Base-by-base conservation (phyloP, 345 rosid species). In the Alliaria petiolata region DNA sequence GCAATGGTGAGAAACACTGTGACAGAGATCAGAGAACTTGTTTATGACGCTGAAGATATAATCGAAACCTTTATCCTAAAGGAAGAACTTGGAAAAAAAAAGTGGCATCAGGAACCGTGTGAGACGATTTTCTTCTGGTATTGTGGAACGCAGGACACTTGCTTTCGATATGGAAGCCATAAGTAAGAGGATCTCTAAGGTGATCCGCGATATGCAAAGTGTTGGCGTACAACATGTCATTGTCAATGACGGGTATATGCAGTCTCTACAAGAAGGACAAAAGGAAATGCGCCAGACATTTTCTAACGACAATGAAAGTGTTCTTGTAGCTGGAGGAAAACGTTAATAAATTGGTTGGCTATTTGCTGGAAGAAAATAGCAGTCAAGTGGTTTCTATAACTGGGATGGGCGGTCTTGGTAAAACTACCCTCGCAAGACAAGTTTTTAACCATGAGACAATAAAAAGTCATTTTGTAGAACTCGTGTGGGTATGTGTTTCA, bases 381-480 rank as follows among this genome's bases (percentile, higher is more conserved):
- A 47, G 0, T 35, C 53, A 47, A 16, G 71, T 76, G 9, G 70
- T 84, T 17, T 67, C 79, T 1, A 67, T 86, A 12, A 65, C 54
- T 3, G 90, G 90, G 13, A 83, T 84, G 87, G 82, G 55, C 7
- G 33, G 55, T 50, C 12, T 50, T 50, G 55, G 55, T 50, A 50
- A 50, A 50, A 50, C 55, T 8, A 50, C 55, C 0, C 15, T 50
- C 2, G 55, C 55, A 12, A 22, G 16, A 25, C 4, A 50, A 12
- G 55, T 50, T 11, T 50, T 22, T 5, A 50, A 50, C 12, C 33
- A 22, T 22, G 55, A 50, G 33, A 12, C 0, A 0, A 1, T 25
- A 25, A 22, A 50, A 50, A 0, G 4, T 5, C 33, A 50, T 50
- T 50, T 50, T 12, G 0, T 0, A 50, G 9, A 33, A 12, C 16